A percentile compares a stretch with the other conserved stretches of the same genome.
Conservation (phyloP, 768 basidiomycete species). For the Lyophyllum atratum region DNA sequence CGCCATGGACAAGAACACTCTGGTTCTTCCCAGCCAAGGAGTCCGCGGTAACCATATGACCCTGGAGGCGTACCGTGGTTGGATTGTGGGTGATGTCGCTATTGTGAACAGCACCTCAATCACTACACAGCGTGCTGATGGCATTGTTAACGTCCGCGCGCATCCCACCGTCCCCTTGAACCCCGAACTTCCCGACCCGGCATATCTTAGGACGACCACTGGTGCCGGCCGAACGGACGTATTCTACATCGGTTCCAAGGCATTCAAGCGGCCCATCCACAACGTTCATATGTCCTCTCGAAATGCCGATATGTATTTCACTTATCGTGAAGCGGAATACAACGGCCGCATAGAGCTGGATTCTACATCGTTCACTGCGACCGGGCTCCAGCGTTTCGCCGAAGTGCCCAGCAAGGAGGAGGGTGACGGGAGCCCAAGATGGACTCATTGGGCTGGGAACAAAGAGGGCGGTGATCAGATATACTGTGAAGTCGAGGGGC, state of each 20-base stretch:
- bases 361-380: conserved; percentile 41
- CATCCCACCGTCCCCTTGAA: conserved; percentile 40
- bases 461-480: conserved; percentile 41
- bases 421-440: conserved; percentile 20
- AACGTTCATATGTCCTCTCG: conserved; percentile 48
- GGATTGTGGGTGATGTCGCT: conserved; percentile 62
- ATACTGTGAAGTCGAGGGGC: conserved; percentile 40
- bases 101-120: conserved; percentile 42
- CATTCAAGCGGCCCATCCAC: conserved; percentile 46
- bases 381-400: conserved; percentile 23
- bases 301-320: conserved; percentile 58
- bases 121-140: conserved; percentile 52
- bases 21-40: conserved; percentile 46
- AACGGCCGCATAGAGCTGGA: conserved; percentile 47
- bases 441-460: conserved; percentile 46
- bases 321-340: conserved; percentile 52
- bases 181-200: conserved; percentile 32
- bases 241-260: conserved; percentile 41
- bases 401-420: conserved; percentile 11
- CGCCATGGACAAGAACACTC: conserved; percentile 34
- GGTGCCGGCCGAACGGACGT: conserved; percentile 58
- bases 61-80: conserved; percentile 54
- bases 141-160: conserved; percentile 48
- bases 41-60: conserved; percentile 39
- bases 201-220: conserved; percentile 45